Conservation (phyloP, 495 filamentous ascomycete genomes). For the Trichocladium uniseriatum region DNA sequence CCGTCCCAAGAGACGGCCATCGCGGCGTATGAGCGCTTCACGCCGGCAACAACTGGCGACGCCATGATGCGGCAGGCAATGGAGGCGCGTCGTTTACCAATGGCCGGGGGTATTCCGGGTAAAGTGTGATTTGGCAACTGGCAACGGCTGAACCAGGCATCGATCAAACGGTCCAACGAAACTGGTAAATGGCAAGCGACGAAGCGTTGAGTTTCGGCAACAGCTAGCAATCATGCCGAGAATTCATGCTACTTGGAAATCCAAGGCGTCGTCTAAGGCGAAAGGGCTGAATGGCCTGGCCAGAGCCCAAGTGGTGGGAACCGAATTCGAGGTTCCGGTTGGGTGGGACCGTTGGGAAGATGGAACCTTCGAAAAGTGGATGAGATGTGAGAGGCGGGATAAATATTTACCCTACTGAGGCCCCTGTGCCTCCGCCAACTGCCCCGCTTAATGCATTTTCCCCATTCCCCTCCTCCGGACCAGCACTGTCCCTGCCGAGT, state of each 20-base stretch:
- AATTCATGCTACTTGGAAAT: too few species aligned
- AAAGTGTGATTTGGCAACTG: too few species aligned
- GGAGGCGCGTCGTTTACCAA: neutral
- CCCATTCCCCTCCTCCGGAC: neutral
- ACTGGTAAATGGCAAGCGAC: neutral
- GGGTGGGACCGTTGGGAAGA: too few species aligned
- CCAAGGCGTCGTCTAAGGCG: too few species aligned
- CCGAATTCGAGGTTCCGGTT: too few species aligned
- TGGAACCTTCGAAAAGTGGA: too few species aligned
- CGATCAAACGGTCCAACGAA: neutral
- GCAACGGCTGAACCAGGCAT: too few species aligned
- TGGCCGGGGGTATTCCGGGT: too few species aligned
- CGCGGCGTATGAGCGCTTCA: slow-evolving; percentile 21
- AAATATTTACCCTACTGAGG: slow-evolving; percentile 13
- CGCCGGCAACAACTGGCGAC: slow-evolving; percentile 9
- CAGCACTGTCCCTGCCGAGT: too few species aligned
- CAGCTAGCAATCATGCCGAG: neutral
- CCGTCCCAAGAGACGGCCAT: slow-evolving; percentile 14
- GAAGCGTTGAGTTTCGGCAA: neutral
- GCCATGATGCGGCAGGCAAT: slow-evolving; percentile 5
- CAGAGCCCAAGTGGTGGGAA: too few species aligned
- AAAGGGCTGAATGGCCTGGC: too few species aligned
- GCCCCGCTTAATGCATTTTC: slow-evolving; percentile 4
- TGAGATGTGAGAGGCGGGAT: too few species aligned
- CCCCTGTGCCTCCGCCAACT: neutral